Conservation (phyloP, 2,329 filamentous ascomycete genomes). For the Ascochyta lentis region DNA sequence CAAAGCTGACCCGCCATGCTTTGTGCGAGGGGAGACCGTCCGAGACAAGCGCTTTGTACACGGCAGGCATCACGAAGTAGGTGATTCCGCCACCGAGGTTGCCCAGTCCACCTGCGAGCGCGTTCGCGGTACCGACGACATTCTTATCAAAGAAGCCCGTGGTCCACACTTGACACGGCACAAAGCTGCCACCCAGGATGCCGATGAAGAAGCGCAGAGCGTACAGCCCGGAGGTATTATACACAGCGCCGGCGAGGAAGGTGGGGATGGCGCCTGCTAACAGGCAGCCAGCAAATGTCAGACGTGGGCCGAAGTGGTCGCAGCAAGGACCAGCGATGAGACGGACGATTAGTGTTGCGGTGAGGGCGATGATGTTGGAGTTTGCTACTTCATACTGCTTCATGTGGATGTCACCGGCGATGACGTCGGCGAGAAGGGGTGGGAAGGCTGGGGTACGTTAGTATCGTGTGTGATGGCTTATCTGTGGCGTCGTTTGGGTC, state of each 20-base stretch:
- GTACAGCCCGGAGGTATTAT: conserved; percentile 69
- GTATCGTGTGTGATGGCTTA: not conserved
- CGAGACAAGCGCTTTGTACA: conserved; percentile 72
- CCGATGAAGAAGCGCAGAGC: conserved; percentile 78
- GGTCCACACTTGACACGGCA: conserved; percentile 88
- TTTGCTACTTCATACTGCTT: conserved; percentile 76
- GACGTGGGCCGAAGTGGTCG: conserved; percentile 79
- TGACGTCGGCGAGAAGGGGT: conserved; percentile 59
- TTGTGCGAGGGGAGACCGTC: conserved; percentile 67
- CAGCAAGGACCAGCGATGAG: conserved; percentile 79
- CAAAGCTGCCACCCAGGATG: conserved; percentile 76
- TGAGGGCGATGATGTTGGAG: conserved; percentile 83
- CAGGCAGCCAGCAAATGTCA: conserved; percentile 77
- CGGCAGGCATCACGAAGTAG: conserved; percentile 82
- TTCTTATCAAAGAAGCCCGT: conserved; percentile 94
- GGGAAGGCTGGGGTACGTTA: conserved; percentile 34
- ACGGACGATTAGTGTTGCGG: conserved; percentile 60
- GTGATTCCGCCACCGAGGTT: conserved; percentile 40
- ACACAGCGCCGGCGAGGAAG: conserved; percentile 78
- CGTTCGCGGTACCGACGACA: conserved; percentile 89
- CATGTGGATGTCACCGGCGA: conserved; percentile 76
- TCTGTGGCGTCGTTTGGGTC: conserved; percentile 5
- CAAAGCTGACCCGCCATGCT: conserved; percentile 82
- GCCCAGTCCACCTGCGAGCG: conserved; percentile 68
- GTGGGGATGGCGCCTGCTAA: conserved; percentile 80